These are phyloP conservation scores for Triangularia setosa DNA, from an alignment of 2,329 filamentous ascomycete genomes.

Conservation along the genomic window DNA sequence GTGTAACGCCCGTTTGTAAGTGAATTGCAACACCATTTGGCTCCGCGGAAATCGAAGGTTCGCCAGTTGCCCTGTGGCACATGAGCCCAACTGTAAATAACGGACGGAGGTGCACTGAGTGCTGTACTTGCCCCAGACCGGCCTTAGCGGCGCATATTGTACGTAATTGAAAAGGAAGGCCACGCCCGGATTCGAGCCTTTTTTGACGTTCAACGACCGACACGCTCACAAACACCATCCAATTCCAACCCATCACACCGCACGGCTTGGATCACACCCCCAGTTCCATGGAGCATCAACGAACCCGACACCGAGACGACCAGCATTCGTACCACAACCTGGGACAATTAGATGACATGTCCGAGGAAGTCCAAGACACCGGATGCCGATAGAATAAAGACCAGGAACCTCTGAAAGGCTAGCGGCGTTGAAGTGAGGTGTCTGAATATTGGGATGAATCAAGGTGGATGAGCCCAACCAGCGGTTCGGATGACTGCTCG, in stretches of 20 bases:
- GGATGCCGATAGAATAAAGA: not conserved
- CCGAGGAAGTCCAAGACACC: too few relatives aligned
- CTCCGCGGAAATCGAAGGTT: slow-evolving; percentile 28
- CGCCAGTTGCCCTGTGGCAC: slow-evolving; percentile 14
- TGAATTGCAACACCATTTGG: not conserved
- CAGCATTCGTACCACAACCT: not conserved
- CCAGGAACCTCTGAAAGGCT: too few relatives aligned
- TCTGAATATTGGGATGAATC: slow-evolving; percentile 1
- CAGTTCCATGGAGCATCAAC: not conserved
- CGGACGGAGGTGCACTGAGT: not conserved
- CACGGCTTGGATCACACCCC: not conserved
- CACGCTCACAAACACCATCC: not conserved
- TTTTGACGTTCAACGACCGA: not conserved
- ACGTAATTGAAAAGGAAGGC: slow-evolving; percentile 31
- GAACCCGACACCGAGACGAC: not conserved
- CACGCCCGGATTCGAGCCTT: slow-evolving; percentile 9
- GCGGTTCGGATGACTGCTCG: slow-evolving; percentile 5
- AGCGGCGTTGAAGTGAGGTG: not conserved
- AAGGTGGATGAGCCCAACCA: slow-evolving; percentile 7
- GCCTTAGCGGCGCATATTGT: slow-evolving; percentile 28
- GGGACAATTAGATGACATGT: too few relatives aligned
- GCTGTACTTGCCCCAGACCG: slow-evolving; percentile 15
- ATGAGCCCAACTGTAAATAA: slow-evolving; percentile 11
- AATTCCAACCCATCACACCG: not conserved
- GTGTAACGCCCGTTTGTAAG: not conserved